Evolutionary conservation across 1,284 basidiomycete species (phyloP), one percentile per base, ranked within the genome.

Genomic region (Marasmius sp.): DNA sequence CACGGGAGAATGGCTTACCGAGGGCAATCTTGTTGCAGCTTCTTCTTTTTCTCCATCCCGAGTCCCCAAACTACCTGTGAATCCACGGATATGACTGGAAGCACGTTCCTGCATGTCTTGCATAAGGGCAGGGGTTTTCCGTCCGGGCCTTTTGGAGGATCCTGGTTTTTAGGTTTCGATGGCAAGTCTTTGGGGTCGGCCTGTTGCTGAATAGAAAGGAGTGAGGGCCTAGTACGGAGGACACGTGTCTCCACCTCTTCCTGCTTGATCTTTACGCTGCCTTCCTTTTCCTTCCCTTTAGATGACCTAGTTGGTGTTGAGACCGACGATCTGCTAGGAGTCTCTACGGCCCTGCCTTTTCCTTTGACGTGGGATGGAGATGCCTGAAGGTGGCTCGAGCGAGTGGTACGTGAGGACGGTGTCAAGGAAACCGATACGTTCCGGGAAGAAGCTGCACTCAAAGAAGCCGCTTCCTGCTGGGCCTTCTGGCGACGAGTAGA

Each of bases 21-120:
- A 56, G 89, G 89, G 72, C 91, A 92, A 51, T 91, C 86, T 63
- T 85, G 83, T 64, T 85, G 83, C 50, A 80, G 76, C 71, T 87
- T 84, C 70, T 79, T 85, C 76, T 85, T 87, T 65, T 74, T 79
- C 65, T 86, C 81, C 43, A 80, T 57, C 48, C 78, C 79, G 45
- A 86, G 77, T 11, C 89, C 89, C 88, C 88, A 92, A 22, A 92
- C 86, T 36, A 91, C 81, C 70, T 86, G 78, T 33, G 81, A 82
- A 72, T 91, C 87, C 27, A 92, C 85, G 58, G 86, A 83, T 65
- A 91, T 91, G 61, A 91, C 81, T 5, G 89, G 89, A 63, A 92
- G 71, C 49, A 91, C 76, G 68, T 84, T 89, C 57, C 74, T 75
- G 72, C 89, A 92, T 39, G 87, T 91, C 68, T 79, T 74, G 67